Evolutionary conservation across 202 grass and related monocot genomes (phyloP).

Genomic region (Saccharum hybrid): DNA sequence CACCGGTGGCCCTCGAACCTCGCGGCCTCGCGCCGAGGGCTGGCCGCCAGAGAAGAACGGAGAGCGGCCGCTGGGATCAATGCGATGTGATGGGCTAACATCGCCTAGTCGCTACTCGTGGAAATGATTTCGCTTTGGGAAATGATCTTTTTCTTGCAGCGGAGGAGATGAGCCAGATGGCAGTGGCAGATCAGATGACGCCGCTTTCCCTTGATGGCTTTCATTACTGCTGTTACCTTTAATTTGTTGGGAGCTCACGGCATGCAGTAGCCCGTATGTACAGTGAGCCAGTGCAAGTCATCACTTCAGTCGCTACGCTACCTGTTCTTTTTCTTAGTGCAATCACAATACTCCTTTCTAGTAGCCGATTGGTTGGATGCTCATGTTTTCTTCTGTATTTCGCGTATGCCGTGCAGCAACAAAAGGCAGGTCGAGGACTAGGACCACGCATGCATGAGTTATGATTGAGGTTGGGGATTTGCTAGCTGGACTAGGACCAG

Average conservation of each 20-base stretch:
- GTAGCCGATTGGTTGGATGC: neutral
- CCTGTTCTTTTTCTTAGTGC: neutral
- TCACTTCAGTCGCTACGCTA: neutral
- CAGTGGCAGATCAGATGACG: neutral
- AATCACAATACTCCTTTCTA: neutral
- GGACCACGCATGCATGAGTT: slow-evolving; percentile 13
- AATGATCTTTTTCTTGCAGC: slow-evolving; percentile 24
- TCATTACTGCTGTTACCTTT: neutral
- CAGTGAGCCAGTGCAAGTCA: neutral
- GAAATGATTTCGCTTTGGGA: neutral
- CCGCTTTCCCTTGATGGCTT: neutral
- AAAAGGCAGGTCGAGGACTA: neutral
- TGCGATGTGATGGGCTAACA: slow-evolving; percentile 39
- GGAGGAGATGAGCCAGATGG: neutral
- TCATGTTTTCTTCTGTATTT: slow-evolving; percentile 4
- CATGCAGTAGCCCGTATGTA: neutral
- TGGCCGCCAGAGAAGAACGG: too few species aligned
- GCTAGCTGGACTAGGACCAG: slow-evolving; percentile 5
- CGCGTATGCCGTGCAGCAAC: neutral
- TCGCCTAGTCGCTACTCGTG: neutral
- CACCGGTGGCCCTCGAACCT: too few species aligned
- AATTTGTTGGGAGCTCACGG: neutral
- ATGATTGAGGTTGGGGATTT: slow-evolving; percentile 20
- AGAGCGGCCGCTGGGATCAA: slow-evolving; percentile 20
- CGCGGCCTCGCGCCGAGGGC: neutral